Conservation (phyloP, 2,329 filamentous ascomycete genomes). For the Calonectria montana region DNA sequence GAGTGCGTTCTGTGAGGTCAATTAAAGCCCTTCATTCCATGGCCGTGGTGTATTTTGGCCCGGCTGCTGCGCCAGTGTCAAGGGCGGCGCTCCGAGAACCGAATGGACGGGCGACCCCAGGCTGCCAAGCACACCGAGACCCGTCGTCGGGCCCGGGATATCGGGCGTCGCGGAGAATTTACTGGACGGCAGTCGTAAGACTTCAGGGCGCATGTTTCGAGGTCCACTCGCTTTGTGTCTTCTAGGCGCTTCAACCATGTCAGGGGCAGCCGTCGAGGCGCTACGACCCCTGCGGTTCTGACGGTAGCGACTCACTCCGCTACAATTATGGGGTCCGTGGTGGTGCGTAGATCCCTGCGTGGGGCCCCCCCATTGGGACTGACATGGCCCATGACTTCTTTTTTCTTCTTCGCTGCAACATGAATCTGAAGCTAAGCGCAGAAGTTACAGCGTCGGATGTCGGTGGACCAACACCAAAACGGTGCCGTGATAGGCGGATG, state of each 20-base stretch:
- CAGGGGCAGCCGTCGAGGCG: not conserved
- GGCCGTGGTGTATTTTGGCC: not conserved
- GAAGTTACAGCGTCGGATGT: constrained; percentile 6
- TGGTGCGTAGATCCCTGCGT: constrained; percentile 1
- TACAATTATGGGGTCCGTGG: not conserved
- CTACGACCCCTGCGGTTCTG: not conserved
- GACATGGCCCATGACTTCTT: not conserved
- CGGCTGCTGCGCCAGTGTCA: not conserved
- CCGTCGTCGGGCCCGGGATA: constrained; percentile 1
- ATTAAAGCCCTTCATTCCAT: not conserved
- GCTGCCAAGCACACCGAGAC: constrained; percentile 2
- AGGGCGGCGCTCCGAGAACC: not conserved
- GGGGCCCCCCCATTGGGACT: not conserved
- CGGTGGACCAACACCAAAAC: not conserved
- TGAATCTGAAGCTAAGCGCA: constrained; percentile 17
- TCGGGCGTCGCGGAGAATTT: constrained; percentile 1
- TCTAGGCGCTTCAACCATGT: not conserved
- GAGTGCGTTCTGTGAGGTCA: not conserved
- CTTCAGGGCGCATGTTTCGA: constrained; percentile 4
- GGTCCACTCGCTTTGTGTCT: not conserved
- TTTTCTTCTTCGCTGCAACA: not conserved
- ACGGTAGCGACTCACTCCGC: not conserved
- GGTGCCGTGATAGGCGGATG: not conserved
- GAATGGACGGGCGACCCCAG: not conserved
- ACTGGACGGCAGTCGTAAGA: constrained; percentile 9